A percentile compares a stretch with the other conserved stretches of the same genome.
Conservation (phyloP, 192 early-diverging fungal species). For the Linderina pennispora region DNA sequence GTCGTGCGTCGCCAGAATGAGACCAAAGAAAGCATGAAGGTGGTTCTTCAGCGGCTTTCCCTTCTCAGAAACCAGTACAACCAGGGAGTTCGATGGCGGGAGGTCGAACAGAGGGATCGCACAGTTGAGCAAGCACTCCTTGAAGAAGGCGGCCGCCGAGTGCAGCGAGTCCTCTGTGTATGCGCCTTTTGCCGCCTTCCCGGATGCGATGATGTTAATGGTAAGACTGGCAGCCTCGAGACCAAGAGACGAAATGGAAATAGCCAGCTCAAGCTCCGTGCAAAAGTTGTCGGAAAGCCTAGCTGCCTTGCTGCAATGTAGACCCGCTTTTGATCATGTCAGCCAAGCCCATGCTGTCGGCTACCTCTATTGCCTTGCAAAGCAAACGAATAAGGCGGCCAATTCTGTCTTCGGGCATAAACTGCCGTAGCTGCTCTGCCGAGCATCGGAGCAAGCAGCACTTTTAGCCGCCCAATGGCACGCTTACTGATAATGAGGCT, state of each 20-base stretch:
- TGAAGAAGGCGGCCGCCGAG: constrained; percentile 16
- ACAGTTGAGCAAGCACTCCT: constrained; percentile 29
- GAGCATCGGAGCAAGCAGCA: constrained; percentile 14
- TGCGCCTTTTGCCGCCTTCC: constrained; percentile 17
- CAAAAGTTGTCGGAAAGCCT: constrained; percentile 17
- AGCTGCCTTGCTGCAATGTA: constrained; percentile 4
- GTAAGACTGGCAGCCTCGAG: constrained; percentile 28
- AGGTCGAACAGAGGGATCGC: constrained; percentile 28
- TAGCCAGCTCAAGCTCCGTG: constrained; percentile 9
- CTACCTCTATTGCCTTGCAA: constrained; percentile 14
- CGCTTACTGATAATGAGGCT: constrained; percentile 11
- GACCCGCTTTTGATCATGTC: constrained; percentile 25
- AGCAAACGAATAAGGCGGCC: constrained; percentile 21
- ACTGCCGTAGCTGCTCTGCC: constrained; percentile 5
- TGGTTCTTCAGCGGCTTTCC: constrained; percentile 2
- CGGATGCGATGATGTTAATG: constrained; percentile 13
- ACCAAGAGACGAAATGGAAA: constrained; percentile 16
- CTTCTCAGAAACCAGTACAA: constrained; percentile 1
- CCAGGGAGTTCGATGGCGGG: constrained; percentile 9
- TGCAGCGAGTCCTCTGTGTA: constrained; percentile 30
- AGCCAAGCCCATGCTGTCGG: constrained; percentile 17
- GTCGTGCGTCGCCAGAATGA: constrained; percentile 10
- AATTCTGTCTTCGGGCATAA: constrained; percentile 11
- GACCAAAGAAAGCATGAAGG: constrained; percentile 16
- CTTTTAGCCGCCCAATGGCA: constrained; percentile 13